A percentile compares a stretch with the other conserved stretches of the same genome.
Evolutionary conservation across 129 eudicot species (phyloP).

Genomic region (Erigeron canadensis): DNA sequence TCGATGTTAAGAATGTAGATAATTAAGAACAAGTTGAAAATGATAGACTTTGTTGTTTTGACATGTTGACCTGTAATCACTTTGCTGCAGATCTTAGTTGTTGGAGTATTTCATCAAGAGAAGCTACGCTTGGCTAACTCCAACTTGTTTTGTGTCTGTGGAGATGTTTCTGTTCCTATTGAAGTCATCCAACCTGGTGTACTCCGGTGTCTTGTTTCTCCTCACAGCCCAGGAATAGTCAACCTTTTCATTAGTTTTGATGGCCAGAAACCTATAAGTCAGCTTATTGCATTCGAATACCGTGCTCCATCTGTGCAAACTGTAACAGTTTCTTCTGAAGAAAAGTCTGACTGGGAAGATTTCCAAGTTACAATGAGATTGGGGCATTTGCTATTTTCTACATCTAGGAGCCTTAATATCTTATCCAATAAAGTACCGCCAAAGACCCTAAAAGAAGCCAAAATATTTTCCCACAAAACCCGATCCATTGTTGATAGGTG

Average conservation of each 20-base stretch:
- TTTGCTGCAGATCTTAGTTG: conserved; percentile 67
- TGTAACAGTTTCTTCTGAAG: conserved; percentile 33
- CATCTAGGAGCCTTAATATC: conserved; percentile 64
- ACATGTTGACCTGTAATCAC: conserved; percentile 19
- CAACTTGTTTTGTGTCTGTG: conserved; percentile 60
- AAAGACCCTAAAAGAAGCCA: conserved; percentile 62
- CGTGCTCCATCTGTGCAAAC: conserved; percentile 45
- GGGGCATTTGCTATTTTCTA: conserved; percentile 77
- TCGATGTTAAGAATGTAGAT: neutral
- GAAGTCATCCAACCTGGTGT: conserved; percentile 79
- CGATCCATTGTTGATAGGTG: conserved; percentile 57
- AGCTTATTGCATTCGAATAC: conserved; percentile 70
- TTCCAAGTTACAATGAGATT: conserved; percentile 71
- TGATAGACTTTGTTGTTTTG: neutral
- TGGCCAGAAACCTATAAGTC: conserved; percentile 75
- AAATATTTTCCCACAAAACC: conserved; percentile 57
- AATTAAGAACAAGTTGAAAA: neutral
- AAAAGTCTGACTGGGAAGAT: conserved; percentile 56
- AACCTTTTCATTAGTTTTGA: conserved; percentile 72
- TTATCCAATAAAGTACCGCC: conserved; percentile 53
- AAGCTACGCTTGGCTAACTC: conserved; percentile 49
- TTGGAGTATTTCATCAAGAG: conserved; percentile 62
- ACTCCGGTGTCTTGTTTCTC: conserved; percentile 62
- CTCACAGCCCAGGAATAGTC: conserved; percentile 69
- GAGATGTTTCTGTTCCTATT: conserved; percentile 58